Conservation (phyloP, 2,329 filamentous ascomycete species). For the Epichloe festucae region DNA sequence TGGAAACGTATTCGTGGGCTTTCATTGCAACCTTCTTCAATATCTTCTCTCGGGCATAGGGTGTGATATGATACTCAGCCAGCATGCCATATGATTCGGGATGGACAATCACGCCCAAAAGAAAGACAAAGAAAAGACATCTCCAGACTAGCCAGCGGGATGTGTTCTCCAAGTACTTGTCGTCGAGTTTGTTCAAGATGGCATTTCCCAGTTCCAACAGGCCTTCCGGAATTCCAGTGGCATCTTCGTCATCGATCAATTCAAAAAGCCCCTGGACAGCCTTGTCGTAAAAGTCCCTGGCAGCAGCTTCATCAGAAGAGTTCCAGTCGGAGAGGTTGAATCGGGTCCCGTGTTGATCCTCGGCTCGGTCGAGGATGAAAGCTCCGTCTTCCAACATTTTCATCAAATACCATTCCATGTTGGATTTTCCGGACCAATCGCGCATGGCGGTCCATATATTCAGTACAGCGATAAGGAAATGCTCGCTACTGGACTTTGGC, state of each 20-base stretch:
- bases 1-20: constrained; percentile 66
- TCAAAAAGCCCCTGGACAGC: constrained; percentile 74
- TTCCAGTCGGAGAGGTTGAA: constrained; percentile 61
- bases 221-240: constrained; percentile 74
- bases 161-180: constrained; percentile 58
- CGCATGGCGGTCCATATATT: constrained; percentile 79
- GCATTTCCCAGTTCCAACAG: constrained; percentile 75
- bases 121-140: constrained; percentile 94
- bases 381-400: constrained; percentile 86
- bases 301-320: constrained; percentile 66
- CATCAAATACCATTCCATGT: constrained; percentile 91
- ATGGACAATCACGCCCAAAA: constrained; percentile 72
- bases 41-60: constrained; percentile 76
- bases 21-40: constrained; percentile 68
- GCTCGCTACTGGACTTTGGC: constrained; percentile 62
- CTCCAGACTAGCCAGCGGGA: constrained; percentile 76
- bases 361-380: constrained; percentile 75
- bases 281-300: constrained; percentile 77
- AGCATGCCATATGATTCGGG: constrained; percentile 74
- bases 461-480: constrained; percentile 70
- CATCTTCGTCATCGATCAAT: constrained; percentile 71
- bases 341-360: constrained; percentile 61
- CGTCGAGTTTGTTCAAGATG: constrained; percentile 64
- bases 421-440: constrained; percentile 79
- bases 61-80: constrained; percentile 82